These are phyloP conservation scores for Trametopsis cervina DNA, from an alignment of 768 basidiomycete genomes.

Conservation along the genomic window DNA sequence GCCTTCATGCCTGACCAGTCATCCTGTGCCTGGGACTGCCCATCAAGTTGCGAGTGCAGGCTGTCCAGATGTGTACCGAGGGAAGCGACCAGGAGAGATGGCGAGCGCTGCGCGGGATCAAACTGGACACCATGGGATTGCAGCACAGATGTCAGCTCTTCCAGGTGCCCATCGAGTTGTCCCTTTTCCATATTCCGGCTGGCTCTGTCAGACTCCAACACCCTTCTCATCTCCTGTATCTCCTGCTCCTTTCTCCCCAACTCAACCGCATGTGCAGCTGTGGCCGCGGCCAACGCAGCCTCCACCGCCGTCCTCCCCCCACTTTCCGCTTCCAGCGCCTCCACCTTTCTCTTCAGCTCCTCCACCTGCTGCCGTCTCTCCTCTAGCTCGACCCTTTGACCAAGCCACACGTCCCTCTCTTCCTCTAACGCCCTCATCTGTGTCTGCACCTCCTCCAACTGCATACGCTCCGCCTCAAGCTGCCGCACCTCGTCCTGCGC, in stretches of 20 bases:
- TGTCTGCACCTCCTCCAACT: constrained; percentile 39
- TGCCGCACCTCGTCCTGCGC: constrained; percentile 59
- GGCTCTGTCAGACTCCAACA: constrained; percentile 39
- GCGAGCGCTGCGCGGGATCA: constrained; percentile 25
- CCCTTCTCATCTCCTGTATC: constrained; percentile 33
- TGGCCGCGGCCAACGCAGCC: constrained; percentile 29
- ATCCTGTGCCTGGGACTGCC: constrained; percentile 15
- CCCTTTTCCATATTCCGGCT: constrained; percentile 44
- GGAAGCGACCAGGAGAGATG: constrained; percentile 20
- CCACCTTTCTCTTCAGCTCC: constrained; percentile 24
- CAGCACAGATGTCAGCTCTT: constrained; percentile 43
- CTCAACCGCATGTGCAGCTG: constrained; percentile 26
- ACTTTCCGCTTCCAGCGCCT: constrained; percentile 32
- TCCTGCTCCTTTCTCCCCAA: constrained; percentile 34
- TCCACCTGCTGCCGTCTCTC: constrained; percentile 27
- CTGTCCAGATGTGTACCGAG: constrained; percentile 23
- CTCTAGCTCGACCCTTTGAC: constrained; percentile 38
- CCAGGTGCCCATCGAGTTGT: constrained; percentile 44
- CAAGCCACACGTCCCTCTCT: constrained; percentile 45
- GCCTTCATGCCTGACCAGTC: constrained; percentile 14
- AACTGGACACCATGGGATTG: constrained; percentile 52
- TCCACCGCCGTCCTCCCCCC: constrained; percentile 26
- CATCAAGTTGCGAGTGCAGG: constrained; percentile 16
- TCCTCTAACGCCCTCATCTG: constrained; percentile 31
- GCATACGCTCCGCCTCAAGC: constrained; percentile 48